These are phyloP conservation scores for Capsella bursapastoris DNA, from an alignment of 345 rosid species.

Conservation along the genomic window DNA sequence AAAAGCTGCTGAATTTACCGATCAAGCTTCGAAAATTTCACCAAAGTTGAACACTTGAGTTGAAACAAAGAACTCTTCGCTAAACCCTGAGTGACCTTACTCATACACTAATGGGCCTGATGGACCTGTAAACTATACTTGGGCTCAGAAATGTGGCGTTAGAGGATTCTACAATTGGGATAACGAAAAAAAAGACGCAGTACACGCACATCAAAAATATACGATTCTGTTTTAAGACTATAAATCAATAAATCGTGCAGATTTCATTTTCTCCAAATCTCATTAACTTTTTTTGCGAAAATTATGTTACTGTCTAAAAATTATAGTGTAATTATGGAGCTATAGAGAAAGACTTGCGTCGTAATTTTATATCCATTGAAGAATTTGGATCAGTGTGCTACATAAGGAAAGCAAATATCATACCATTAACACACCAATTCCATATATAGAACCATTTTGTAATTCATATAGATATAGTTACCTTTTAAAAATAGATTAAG, in stretches of 20 bases:
- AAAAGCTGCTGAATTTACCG: constrained; percentile 18
- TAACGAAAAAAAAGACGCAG: background rate
- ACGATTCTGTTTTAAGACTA: background rate
- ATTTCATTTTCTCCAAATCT: background rate
- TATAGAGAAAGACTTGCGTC: constrained; percentile 3
- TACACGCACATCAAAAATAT: background rate
- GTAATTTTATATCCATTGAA: constrained; percentile 9
- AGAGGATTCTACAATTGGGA: too few relatives aligned
- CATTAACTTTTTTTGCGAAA: background rate
- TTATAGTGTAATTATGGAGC: constrained; percentile 9
- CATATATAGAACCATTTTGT: background rate
- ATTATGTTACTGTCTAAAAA: constrained; percentile 16
- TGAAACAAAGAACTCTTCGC: background rate
- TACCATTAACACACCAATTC: constrained; percentile 12
- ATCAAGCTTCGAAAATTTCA: constrained; percentile 17
- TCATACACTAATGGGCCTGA: constrained; percentile 18
- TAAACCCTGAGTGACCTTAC: constrained; percentile 38
- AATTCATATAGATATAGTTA: constrained; percentile 16
- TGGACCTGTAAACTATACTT: background rate
- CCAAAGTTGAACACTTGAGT: background rate
- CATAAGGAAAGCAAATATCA: constrained; percentile 26
- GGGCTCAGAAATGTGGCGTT: background rate
- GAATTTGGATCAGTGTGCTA: constrained; percentile 15
- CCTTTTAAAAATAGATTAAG: background rate
- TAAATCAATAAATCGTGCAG: background rate